A percentile compares a stretch with the other conserved stretches of the same genome.
Evolutionary conservation across 305 asterid genomes (phyloP).

Genomic region (Stenogyne calaminthoides): DNA sequence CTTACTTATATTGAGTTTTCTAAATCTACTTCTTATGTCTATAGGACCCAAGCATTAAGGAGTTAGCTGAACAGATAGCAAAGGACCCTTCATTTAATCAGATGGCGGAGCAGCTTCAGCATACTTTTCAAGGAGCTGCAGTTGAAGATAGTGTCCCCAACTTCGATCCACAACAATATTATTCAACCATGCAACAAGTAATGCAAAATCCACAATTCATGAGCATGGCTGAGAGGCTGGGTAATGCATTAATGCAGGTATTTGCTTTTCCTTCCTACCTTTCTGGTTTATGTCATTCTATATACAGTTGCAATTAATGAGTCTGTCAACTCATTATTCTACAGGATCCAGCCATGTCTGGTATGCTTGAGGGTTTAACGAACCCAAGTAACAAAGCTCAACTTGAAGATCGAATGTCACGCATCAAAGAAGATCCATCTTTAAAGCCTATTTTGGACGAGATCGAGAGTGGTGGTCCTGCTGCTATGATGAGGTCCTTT

Average conservation of each 20-base stretch:
- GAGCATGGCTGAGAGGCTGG: slow-evolving; percentile 96
- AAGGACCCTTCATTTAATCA: slow-evolving; percentile 93
- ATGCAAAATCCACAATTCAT: slow-evolving; percentile 98
- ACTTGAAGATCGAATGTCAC: slow-evolving; percentile 91
- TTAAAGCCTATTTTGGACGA: slow-evolving; percentile 95
- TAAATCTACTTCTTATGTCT: slow-evolving; percentile 19
- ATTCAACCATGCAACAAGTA: slow-evolving; percentile 94
- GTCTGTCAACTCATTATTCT: slow-evolving; percentile 16
- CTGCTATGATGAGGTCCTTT: slow-evolving; percentile 97
- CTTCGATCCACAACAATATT: slow-evolving; percentile 88
- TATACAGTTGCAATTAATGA: not conserved
- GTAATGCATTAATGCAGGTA: slow-evolving; percentile 93
- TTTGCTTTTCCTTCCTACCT: slow-evolving; percentile 20
- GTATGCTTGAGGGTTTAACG: slow-evolving; percentile 87
- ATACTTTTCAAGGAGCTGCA: slow-evolving; percentile 77
- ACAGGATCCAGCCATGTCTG: slow-evolving; percentile 99
- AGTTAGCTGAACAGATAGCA: slow-evolving; percentile 94
- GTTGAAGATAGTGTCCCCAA: slow-evolving; percentile 72
- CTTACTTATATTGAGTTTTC: not conserved
- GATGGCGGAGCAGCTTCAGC: slow-evolving; percentile 98
- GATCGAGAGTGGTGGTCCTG: slow-evolving; percentile 95
- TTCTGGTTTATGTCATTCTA: not conserved
- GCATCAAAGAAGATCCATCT: slow-evolving; percentile 90
- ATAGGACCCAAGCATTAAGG: slow-evolving; percentile 98
- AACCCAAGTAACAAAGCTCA: slow-evolving; percentile 85